Percentiles rank a stretch among this genome's conserved stretches.
phyloP scores from a whole-genome alignment of 2,329 filamentous ascomycete genomes.

The Calonectria naviculata region DNA sequence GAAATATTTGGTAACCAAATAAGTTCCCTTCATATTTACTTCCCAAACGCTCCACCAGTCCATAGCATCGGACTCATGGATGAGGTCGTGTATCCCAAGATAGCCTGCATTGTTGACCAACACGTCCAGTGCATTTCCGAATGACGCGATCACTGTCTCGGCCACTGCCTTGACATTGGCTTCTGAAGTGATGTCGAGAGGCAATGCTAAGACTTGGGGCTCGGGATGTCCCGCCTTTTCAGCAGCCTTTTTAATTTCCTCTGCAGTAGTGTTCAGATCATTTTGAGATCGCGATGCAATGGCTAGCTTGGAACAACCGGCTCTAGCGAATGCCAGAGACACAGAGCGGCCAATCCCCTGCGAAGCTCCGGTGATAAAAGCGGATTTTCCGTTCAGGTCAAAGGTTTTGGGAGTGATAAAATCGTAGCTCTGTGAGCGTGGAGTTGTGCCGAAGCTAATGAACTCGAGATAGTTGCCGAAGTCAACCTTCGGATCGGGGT shows the following conservation, averaged over 20 bases:
- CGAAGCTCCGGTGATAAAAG: not conserved
- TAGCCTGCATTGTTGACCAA: not conserved
- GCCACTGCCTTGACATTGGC: not conserved
- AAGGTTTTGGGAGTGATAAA: not conserved
- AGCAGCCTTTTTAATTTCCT: not conserved
- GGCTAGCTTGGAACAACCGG: not conserved
- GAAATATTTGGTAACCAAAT: not conserved
- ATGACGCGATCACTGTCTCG: not conserved
- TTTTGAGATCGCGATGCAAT: not conserved
- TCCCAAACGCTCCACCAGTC: not conserved
- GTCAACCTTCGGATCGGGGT: not conserved
- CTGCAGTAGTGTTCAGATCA: not conserved
- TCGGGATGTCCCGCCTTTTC: not conserved
- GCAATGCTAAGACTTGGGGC: not conserved
- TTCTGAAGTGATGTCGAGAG: not conserved
- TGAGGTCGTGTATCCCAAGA: not conserved
- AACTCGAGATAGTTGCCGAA: not conserved
- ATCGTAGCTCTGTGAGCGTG: not conserved
- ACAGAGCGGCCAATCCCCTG: not conserved
- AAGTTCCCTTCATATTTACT: not conserved
- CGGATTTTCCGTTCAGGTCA: not conserved
- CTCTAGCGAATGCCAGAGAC: not conserved
- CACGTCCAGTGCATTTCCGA: not conserved
- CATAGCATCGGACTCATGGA: not conserved
- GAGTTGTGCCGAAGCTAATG: not conserved